Base-by-base conservation (phyloP, 140 eudicot genomes). In the Erigeron philadelphicus region DNA sequence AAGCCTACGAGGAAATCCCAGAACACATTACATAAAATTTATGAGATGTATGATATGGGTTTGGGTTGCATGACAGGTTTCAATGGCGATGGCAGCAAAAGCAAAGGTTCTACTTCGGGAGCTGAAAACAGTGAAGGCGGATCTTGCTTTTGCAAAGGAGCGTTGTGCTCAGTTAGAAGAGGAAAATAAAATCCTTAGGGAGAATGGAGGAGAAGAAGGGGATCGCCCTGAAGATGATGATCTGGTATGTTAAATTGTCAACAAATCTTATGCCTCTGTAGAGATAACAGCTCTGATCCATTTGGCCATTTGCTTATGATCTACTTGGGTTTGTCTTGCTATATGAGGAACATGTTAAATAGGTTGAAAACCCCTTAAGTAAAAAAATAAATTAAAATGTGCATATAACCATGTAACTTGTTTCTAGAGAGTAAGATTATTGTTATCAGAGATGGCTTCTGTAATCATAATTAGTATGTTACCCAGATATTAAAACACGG, bases 1-100 rank as follows among this genome's bases (percentile, higher is more conserved):
- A 12, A 11, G 56, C 11, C 13, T 50, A 50, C n/a, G 45, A 52
- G 55, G 16, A 47, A 45, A 57, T 3, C 25, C 64, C 13, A 4
- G 45, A 9, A 10, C 18, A 59, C 44, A 59, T 59, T 25, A 18
- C 12, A 48, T 25, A 23, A 11, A 25, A 1, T 53, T 21, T 71
- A 59, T 71, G 69, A 66, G 72, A 80, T 74, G 76, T 81, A 55
- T 84, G 77, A 78, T 78, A 68, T 61, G 74, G 16, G 44, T 73
- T 58, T 41, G 61, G 42, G 44, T 63, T 72, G 43, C 42, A 9
- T 55, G 46, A 42, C 70, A 79, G 84, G 84, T 79, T 64, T 87
- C 96, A 25, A 89, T 85, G 96, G 98, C 98, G 40, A 93, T 84
- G 93, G 96, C 98, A 73, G 98, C 98, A 43, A 93, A 93, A 87